These are phyloP conservation scores for Byssoonygena ceratinophila DNA, from an alignment of 2,329 filamentous ascomycete genomes.

Conservation along the genomic window DNA sequence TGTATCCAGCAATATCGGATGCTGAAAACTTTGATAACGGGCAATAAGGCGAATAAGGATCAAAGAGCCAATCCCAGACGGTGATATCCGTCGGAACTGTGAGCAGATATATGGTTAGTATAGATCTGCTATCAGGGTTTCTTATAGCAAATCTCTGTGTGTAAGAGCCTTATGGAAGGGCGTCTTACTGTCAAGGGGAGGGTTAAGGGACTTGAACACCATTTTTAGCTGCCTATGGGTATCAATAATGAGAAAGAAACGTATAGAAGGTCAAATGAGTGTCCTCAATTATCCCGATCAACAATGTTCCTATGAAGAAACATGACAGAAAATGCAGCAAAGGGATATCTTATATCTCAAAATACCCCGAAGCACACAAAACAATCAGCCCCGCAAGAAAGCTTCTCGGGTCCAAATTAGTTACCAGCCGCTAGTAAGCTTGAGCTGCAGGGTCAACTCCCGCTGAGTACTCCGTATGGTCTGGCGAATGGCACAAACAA, in stretches of 20 bases:
- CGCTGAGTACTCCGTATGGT: neutral
- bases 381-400: neutral
- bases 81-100: constrained; percentile 46
- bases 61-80: constrained; percentile 54
- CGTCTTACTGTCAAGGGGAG: constrained; percentile 9
- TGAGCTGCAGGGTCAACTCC: neutral
- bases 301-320: neutral
- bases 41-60: constrained; percentile 37
- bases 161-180: neutral
- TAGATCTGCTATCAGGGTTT: neutral
- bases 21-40: constrained; percentile 35
- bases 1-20: constrained; percentile 42
- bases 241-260: neutral
- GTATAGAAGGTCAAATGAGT: neutral
- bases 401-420: neutral
- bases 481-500: neutral
- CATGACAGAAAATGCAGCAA: neutral
- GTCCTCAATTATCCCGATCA: neutral
- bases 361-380: neutral
- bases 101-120: neutral
- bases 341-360: neutral
- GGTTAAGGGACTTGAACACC: constrained; percentile 11
- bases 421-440: neutral
- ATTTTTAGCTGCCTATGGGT: neutral
- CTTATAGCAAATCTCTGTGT: neutral